Evolutionary conservation across 1,139 yeast genomes (phyloP), one percentile per base, ranked within the genome.

Genomic region (Torulaspora globosa): DNA sequence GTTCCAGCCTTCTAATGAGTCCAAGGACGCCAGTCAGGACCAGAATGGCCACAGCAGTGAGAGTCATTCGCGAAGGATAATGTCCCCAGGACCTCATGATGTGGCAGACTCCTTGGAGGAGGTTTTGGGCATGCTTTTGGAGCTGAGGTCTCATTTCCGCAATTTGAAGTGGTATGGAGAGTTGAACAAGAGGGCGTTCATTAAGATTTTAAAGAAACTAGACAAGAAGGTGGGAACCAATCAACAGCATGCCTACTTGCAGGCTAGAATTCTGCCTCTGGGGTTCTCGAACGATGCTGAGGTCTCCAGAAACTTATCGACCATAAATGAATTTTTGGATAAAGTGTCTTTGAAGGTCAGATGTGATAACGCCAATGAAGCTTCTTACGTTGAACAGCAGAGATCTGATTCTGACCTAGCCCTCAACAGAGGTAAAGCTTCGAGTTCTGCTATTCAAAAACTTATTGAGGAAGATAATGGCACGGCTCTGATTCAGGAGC

Each of bases 81-180:
- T 53, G 9, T 32, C 52, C 16, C 45, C 52, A 9, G 46, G 48
- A 5, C 41, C 57, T 8, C 50, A 57, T 15, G 59, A 55, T 32
- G 41, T 50, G 31, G 63, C 69, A n/a, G 92, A 85, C 48, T 96
- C 88, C 56, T 67, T 83, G 33, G 90, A 85, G 49, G 97, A 92
- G 61, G 73, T 89, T 38, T 73, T 85, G 42, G 80, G 81, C 23
- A 84, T 88, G 21, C 70, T 90, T 38, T 72, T 88, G 30, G 97
- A 89, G 62, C 71, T 89, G 47, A 75, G 95, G 43, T 74, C 84
- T n/a, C 79, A 81, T 51, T 79, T 85, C 52, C 75, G 96, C 48
- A 89, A 89, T 66, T 72, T 92, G 62, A 83, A 83, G 63, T 90
- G 97, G 96, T 92, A 80, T 65, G 95, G 95, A 14, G 97, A 90